Percentiles rank a stretch among this genome's conserved stretches.
Conservation (phyloP, 1,284 basidiomycete species). For the Ustilago crameri region DNA sequence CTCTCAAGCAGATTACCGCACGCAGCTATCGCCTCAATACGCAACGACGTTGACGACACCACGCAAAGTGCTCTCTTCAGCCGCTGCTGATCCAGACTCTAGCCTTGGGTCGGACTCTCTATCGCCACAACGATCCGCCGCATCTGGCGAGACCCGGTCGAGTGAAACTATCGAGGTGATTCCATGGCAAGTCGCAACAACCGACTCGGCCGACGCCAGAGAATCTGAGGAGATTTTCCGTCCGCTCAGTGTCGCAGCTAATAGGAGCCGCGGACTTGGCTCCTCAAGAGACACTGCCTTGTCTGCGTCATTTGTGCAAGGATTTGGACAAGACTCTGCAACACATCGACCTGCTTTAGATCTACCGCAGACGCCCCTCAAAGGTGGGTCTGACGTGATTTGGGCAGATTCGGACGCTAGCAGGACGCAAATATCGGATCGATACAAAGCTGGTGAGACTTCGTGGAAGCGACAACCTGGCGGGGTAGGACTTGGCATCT, state of each 20-base stretch:
- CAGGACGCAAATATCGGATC: neutral
- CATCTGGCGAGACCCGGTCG: conserved; percentile 14
- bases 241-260: conserved; percentile 15
- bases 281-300: conserved; percentile 15
- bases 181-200: conserved; percentile 33
- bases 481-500: neutral
- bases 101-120: conserved; percentile 15
- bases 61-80: neutral
- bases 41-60: neutral
- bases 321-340: no score
- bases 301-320: neutral
- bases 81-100: conserved; percentile 1
- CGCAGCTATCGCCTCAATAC: neutral
- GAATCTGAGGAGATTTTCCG: conserved; percentile 38
- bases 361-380: conserved; percentile 11
- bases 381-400: conserved; percentile 8
- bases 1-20: neutral
- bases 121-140: conserved; percentile 6
- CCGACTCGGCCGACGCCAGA: conserved; percentile 1
- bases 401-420: conserved; percentile 3
- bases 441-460: neutral
- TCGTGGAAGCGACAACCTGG: neutral
- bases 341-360: neutral
- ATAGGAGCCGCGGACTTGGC: conserved; percentile 7
- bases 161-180: conserved; percentile 29